Base-by-base conservation (phyloP, 805 yeast genomes). In the Wickerhamiella qilinensis region DNA sequence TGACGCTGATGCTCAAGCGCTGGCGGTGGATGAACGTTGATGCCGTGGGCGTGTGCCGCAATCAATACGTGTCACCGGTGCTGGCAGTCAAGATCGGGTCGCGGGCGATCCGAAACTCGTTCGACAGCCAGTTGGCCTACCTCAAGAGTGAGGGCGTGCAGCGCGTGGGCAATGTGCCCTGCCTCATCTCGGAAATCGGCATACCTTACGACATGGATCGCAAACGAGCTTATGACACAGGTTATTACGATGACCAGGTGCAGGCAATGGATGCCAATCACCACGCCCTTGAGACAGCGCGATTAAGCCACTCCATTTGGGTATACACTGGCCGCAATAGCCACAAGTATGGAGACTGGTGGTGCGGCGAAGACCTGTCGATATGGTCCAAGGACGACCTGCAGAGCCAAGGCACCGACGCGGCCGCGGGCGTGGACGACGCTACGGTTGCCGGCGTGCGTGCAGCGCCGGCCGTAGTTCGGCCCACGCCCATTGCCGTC, bases 171-270 rank as follows among this genome's bases (percentile, higher is more conserved):
- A 37, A 55, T 8, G 64, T 84, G 8, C 94, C 96, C 0, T 69
- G 79, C 8, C 59, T 88, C 18, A 75, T 91, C 67, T 73, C 93
- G 1, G 98, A 88, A 56, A 85, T 88, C n/a, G 98, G 98, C 4
- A 83, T 88, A 77, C 97, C 98, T 2, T 83, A 78, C 55, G 95
- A 91, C 56, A 82, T 88, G 95, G 86, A 88, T 56, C 66, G 72
- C 42, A 82, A 80, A 52, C 63, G 59, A 35, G 80, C 95, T 0
- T 88, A 71, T 52, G 55, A 56, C 1, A 65, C 64, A 41, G 85
- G 86, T 1, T 71, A 73, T 44, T 91, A 73, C 55, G 57, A 65
- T 8, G 67, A 82, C 9, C 98, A 91, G 53, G 77, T 78, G 2
- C 61, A 69, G 5, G 95, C 96, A 0, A 61, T 82, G 53, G 96